Conservation (phyloP, 176 grass and related monocot genomes). For the Tillandsia fasciculata region DNA sequence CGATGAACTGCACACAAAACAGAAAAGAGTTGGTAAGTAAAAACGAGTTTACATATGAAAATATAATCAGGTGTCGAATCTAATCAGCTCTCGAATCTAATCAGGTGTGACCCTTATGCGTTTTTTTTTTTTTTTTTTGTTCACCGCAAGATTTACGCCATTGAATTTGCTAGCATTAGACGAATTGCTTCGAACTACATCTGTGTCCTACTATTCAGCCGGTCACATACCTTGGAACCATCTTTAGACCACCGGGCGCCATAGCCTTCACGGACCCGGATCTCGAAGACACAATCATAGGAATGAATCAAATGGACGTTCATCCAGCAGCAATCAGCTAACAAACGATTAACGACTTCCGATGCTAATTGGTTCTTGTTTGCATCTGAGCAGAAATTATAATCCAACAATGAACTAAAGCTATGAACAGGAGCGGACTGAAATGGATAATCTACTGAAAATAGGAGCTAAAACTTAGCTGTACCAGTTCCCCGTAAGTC, state of each 20-base stretch:
- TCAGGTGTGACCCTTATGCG: neutral
- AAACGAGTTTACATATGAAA: neutral
- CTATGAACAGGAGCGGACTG: neutral
- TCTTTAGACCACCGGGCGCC: slow-evolving; percentile 81
- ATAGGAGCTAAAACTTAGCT: slow-evolving; percentile 4
- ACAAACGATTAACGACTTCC: slow-evolving; percentile 40
- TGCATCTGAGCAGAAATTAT: slow-evolving; percentile 40
- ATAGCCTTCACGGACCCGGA: slow-evolving; percentile 71
- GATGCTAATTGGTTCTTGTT: slow-evolving; percentile 59
- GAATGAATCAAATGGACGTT: slow-evolving; percentile 68
- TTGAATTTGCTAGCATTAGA: too few relatives aligned
- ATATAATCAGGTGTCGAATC: too few relatives aligned
- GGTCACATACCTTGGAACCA: slow-evolving; percentile 54
- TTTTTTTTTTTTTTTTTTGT: neutral
- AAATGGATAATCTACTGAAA: neutral
- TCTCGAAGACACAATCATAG: slow-evolving; percentile 65
- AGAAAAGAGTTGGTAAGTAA: neutral
- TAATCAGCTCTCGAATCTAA: neutral
- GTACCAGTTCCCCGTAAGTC: slow-evolving; percentile 56
- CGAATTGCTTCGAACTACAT: neutral
- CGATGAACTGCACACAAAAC: slow-evolving; percentile 54
- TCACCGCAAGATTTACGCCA: neutral
- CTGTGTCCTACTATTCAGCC: neutral
- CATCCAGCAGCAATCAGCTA: slow-evolving; percentile 64
- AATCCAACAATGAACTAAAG: slow-evolving; percentile 19